Evolutionary conservation across 148 eudicot species (phyloP).

Genomic region (Heliosperma pusillum): DNA sequence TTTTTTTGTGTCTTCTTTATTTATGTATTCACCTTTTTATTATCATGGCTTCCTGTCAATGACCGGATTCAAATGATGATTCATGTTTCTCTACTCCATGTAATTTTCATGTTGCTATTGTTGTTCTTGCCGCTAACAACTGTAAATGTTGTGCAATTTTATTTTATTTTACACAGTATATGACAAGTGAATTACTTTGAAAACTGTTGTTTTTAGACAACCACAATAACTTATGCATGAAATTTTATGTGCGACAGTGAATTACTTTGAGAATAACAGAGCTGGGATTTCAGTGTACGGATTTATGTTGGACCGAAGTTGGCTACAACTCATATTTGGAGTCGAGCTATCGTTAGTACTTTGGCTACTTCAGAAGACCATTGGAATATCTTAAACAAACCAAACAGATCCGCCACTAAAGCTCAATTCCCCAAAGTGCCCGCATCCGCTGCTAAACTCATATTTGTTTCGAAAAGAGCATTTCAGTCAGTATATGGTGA

Average conservation of each 20-base stretch:
- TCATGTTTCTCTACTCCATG: background rate
- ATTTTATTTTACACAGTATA: too few species aligned
- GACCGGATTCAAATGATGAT: background rate
- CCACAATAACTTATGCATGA: background rate
- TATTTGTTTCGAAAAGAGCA: background rate
- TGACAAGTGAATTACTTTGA: too few species aligned
- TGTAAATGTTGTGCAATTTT: too few species aligned
- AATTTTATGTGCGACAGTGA: constrained; percentile 40
- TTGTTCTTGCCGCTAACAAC: background rate
- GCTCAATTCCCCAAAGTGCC: background rate
- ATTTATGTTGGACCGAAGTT: constrained; percentile 67
- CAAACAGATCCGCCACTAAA: background rate
- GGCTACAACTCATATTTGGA: constrained; percentile 72
- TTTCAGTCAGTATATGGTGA: too few species aligned
- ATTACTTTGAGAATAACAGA: constrained; percentile 77
- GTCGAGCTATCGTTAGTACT: constrained; percentile 72
- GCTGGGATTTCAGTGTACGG: constrained; percentile 87
- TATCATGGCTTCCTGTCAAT: background rate
- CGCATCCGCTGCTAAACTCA: background rate
- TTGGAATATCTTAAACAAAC: constrained; percentile 41
- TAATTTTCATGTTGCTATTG: background rate
- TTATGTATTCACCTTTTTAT: too few species aligned
- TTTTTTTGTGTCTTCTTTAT: background rate
- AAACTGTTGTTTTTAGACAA: background rate
- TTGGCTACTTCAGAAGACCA: constrained; percentile 79